These are phyloP conservation scores for Agrocybe pediades DNA, from an alignment of 768 basidiomycete genomes.

Conservation along the genomic window DNA sequence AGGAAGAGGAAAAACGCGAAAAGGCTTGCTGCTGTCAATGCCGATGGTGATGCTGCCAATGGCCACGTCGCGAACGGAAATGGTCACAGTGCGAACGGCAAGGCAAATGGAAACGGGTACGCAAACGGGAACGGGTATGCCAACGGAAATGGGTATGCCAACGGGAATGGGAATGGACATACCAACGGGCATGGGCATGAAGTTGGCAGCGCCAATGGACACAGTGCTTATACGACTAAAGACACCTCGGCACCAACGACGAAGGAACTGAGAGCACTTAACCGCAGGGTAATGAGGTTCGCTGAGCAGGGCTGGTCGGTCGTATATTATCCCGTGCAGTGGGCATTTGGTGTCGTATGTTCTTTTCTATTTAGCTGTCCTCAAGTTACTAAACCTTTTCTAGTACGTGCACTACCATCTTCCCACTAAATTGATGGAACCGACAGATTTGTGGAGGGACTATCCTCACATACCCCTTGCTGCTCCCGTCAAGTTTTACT, in stretches of 20 bases:
- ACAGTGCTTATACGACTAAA: constrained; percentile 29
- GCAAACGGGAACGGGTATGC: constrained; percentile 11
- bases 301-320: constrained; percentile 95
- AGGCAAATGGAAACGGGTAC: constrained; percentile 30
- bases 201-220: constrained; percentile 22
- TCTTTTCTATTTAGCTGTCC: constrained; percentile 4
- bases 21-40: not conserved
- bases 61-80: constrained; percentile 20
- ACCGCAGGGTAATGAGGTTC: constrained; percentile 80
- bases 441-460: constrained; percentile 67
- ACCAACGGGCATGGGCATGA: constrained; percentile 28
- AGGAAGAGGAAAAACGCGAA: not conserved
- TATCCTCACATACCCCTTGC: constrained; percentile 86
- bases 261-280: constrained; percentile 61
- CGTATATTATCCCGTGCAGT: constrained; percentile 78
- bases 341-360: constrained; percentile 82
- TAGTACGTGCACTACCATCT: constrained; percentile 83
- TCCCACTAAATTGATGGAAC: constrained; percentile 65
- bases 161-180: constrained; percentile 22
- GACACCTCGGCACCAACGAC: constrained; percentile 20
- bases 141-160: constrained; percentile 22
- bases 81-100: constrained; percentile 19
- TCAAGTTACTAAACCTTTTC: constrained; percentile 8
- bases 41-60: constrained; percentile 21
- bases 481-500: constrained; percentile 87